Percentiles rank a stretch among this genome's conserved stretches.
Evolutionary conservation across 768 basidiomycete species (phyloP).

Genomic region (Pisolithus microcarpus): DNA sequence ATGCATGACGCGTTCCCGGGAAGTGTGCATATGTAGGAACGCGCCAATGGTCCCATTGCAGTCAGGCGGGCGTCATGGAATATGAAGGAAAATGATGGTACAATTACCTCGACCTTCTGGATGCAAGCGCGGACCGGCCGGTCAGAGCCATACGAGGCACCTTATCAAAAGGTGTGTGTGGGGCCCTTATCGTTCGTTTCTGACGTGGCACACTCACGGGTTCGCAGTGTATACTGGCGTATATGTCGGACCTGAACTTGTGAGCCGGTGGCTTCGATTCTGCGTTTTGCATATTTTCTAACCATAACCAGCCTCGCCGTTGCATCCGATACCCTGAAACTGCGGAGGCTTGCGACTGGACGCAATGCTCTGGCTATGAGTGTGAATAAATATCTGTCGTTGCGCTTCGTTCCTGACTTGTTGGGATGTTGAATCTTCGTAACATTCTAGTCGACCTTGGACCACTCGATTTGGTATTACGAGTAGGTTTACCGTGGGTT

Average conservation of each 20-base stretch:
- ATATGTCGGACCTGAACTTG: slow-evolving; percentile 76
- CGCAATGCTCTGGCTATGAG: slow-evolving; percentile 53
- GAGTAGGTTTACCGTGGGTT: slow-evolving; percentile 36
- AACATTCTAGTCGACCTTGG: slow-evolving; percentile 52
- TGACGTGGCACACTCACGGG: background rate
- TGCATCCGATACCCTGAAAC: slow-evolving; percentile 46
- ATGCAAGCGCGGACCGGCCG: slow-evolving; percentile 57
- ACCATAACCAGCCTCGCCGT: slow-evolving; percentile 43
- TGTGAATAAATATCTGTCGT: slow-evolving; percentile 33
- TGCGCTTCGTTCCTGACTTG: background rate
- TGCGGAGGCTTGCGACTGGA: slow-evolving; percentile 43
- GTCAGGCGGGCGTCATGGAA: slow-evolving; percentile 48
- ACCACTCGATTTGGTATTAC: slow-evolving; percentile 79
- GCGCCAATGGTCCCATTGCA: slow-evolving; percentile 59
- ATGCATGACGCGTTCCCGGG: slow-evolving; percentile 19
- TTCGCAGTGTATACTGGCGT: slow-evolving; percentile 65
- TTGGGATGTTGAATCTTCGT: background rate
- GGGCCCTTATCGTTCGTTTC: background rate
- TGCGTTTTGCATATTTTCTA: slow-evolving; percentile 3
- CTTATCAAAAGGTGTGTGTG: slow-evolving; percentile 64
- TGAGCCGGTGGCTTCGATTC: slow-evolving; percentile 28
- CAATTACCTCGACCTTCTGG: slow-evolving; percentile 61
- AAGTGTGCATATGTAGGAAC: slow-evolving; percentile 42
- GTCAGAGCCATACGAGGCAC: slow-evolving; percentile 55
- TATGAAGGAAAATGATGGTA: slow-evolving; percentile 38